These are phyloP conservation scores for Beauveria sp. DNA, from an alignment of 2,329 filamentous ascomycete genomes.

Conservation along the genomic window DNA sequence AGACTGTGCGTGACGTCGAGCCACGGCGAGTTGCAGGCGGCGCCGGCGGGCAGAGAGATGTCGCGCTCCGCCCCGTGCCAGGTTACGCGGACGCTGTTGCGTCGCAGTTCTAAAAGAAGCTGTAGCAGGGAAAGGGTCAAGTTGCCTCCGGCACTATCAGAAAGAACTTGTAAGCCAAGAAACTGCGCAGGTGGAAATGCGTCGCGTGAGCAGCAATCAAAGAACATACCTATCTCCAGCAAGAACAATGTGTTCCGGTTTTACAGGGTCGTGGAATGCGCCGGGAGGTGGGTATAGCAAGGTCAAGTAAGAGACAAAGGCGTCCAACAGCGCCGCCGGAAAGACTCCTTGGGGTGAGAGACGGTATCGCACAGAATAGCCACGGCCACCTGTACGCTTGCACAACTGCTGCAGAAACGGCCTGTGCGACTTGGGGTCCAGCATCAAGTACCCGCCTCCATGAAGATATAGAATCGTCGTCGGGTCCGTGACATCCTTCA, in stretches of 20 bases:
- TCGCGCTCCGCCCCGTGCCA: constrained; percentile 54
- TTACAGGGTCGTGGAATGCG: constrained; percentile 58
- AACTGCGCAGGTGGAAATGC: neutral
- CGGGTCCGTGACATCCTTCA: constrained; percentile 56
- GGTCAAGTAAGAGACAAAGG: constrained; percentile 62
- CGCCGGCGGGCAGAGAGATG: constrained; percentile 59
- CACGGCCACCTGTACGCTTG: constrained; percentile 57
- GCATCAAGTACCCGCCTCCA: constrained; percentile 66
- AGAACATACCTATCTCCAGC: constrained; percentile 55
- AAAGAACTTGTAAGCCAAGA: neutral
- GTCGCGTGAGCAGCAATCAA: neutral
- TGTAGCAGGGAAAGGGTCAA: constrained; percentile 60
- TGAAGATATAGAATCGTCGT: constrained; percentile 67
- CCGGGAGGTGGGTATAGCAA: constrained; percentile 64
- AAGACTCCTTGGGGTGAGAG: constrained; percentile 70
- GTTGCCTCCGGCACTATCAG: constrained; percentile 60
- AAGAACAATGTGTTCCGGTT: constrained; percentile 59
- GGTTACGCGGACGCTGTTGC: constrained; percentile 36
- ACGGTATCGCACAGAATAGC: constrained; percentile 66
- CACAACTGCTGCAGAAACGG: constrained; percentile 52
- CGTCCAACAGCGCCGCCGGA: constrained; percentile 66
- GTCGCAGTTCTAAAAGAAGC: constrained; percentile 55
- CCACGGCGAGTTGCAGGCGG: constrained; percentile 61
- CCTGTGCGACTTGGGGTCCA: constrained; percentile 63
- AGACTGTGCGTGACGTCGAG: constrained; percentile 57